Conservation (phyloP, 441 rosid genomes). For the Isatis lusitanica region DNA sequence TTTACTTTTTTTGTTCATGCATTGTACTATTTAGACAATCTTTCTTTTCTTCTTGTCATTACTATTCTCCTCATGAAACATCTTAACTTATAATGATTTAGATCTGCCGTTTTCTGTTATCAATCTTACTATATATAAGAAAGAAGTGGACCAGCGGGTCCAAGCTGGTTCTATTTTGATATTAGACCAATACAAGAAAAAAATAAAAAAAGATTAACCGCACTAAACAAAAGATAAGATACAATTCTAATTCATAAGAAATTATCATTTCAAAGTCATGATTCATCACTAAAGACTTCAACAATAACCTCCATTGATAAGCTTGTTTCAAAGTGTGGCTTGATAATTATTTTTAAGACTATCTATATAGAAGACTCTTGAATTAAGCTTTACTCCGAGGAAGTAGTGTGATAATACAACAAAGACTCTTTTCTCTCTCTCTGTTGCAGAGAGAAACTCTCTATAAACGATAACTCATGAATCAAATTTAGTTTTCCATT, state of each 20-base stretch:
- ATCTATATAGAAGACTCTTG: not conserved
- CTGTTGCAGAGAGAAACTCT: not conserved
- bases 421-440: not conserved
- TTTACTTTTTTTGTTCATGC: slow-evolving; percentile 13
- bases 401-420: slow-evolving; percentile 18
- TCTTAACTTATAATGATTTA: slow-evolving; percentile 17
- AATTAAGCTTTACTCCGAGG: not conserved
- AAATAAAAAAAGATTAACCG: not conserved
- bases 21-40: slow-evolving; percentile 31
- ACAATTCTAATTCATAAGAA: not conserved
- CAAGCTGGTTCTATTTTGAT: not conserved
- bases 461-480: slow-evolving; percentile 26
- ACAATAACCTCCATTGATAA: not conserved
- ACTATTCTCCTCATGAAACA: slow-evolving; percentile 18
- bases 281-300: not conserved
- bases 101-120: not conserved
- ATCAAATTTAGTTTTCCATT: slow-evolving; percentile 18
- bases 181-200: not conserved
- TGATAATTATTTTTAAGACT: not conserved
- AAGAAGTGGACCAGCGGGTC: not conserved
- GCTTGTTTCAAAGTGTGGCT: not conserved
- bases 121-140: not conserved
- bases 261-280: not conserved
- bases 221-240: not conserved
- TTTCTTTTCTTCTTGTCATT: slow-evolving; percentile 14